Conservation (phyloP, 148 eudicot genomes). For the Rhododendron vialii region DNA sequence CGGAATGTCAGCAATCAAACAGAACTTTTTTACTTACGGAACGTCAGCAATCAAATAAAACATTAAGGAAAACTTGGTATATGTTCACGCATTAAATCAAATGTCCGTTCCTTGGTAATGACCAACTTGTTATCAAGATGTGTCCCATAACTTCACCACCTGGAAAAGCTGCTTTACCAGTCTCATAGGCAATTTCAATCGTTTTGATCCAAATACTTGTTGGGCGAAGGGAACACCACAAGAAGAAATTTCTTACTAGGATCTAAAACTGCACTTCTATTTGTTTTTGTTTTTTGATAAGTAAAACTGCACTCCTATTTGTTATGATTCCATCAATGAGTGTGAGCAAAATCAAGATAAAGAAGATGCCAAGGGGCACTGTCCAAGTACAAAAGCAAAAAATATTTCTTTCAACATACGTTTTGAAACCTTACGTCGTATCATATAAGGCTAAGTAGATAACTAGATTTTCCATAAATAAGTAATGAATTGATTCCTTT, state of each 20-base stretch:
- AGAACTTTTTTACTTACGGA: no score
- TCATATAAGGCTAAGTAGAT: not conserved
- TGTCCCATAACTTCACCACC: constrained; percentile 37
- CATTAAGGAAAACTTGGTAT: not conserved
- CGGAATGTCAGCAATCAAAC: not conserved
- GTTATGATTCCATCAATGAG: not conserved
- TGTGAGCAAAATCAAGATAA: not conserved
- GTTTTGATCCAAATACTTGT: constrained; percentile 66
- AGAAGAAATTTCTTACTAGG: not conserved
- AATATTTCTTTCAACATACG: not conserved
- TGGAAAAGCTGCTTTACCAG: constrained; percentile 34
- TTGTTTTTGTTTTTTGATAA: not conserved
- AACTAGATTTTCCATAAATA: not conserved
- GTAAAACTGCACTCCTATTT: no score
- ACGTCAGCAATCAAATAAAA: not conserved
- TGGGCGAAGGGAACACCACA: not conserved
- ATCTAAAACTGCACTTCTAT: not conserved
- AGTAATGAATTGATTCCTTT: not conserved
- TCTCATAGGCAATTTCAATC: constrained; percentile 47
- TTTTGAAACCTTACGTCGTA: not conserved
- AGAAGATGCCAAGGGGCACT: not conserved
- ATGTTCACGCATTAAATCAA: not conserved
- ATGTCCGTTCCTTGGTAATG: not conserved
- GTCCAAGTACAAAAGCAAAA: not conserved
- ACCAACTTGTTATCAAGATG: constrained; percentile 49